Evolutionary conservation across 306 rosid genomes (phyloP).

Genomic region (Cyclanthera cordifolia): DNA sequence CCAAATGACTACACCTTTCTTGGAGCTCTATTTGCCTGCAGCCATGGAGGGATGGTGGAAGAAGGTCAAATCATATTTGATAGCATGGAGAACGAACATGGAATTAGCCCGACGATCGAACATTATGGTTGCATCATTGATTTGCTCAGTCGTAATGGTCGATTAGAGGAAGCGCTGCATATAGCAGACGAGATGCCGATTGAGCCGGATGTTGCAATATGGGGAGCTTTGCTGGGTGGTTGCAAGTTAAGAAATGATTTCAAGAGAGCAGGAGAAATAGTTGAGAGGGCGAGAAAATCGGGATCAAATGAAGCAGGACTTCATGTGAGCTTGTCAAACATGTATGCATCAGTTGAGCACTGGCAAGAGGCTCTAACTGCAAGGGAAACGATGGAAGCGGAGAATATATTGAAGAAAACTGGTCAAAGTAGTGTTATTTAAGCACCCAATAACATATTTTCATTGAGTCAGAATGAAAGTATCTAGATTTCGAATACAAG

Average conservation of each 20-base stretch:
- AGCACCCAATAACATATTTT: neutral
- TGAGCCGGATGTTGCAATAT: constrained; percentile 19
- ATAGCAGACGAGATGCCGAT: constrained; percentile 12
- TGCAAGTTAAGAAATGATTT: constrained; percentile 16
- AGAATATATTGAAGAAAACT: constrained; percentile 15
- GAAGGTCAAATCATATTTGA: constrained; percentile 22
- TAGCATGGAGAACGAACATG: constrained; percentile 10
- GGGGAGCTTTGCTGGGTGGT: constrained; percentile 24
- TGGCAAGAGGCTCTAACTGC: constrained; percentile 20
- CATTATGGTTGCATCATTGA: constrained; percentile 23
- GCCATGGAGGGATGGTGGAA: constrained; percentile 20
- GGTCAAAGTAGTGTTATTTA: constrained; percentile 15
- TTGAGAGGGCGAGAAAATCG: constrained; percentile 7
- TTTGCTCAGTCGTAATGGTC: constrained; percentile 21
- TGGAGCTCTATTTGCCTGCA: constrained; percentile 20
- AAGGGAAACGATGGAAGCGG: constrained; percentile 18
- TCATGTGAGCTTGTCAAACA: constrained; percentile 19
- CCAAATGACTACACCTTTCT: constrained; percentile 20
- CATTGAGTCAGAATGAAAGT: neutral
- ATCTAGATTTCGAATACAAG: neutral
- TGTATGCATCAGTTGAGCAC: constrained; percentile 19
- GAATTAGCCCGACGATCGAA: constrained; percentile 11
- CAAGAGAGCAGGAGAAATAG: constrained; percentile 18
- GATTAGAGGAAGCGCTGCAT: constrained; percentile 15
- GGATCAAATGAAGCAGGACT: constrained; percentile 14